Evolutionary conservation across 768 basidiomycete species (phyloP), one percentile per base, ranked within the genome.

Genomic region (Pulveroboletus sp.): DNA sequence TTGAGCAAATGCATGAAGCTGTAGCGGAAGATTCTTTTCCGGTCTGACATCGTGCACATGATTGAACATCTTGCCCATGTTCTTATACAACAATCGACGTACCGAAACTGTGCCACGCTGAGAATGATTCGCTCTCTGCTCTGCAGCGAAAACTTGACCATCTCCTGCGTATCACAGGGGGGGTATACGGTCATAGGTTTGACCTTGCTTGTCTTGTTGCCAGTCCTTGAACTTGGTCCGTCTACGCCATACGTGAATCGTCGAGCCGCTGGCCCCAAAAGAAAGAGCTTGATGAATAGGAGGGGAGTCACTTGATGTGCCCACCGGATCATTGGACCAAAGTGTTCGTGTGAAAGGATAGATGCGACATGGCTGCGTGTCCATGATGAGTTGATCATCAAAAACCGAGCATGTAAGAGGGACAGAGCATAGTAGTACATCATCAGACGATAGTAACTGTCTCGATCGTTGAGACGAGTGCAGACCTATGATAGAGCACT

Each of bases 361-460:
- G 80, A 73, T 57, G 88, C 78, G 54, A 97, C 73, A 60, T 98
- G 96, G 37, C 76, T 77, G 58, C 84, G 82, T 2, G 95, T 98
- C 95, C 96, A 98, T 0, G 89, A 83, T 5, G 93, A 96, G 68
- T 98, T 98, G 58, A 89, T 93, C 90, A 95, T 93, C 39, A 89
- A 57, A 68, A 89, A 89, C 47, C 75, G 78, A 3, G 92, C 83
- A 36, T 76, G 77, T 24, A 80, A 78, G 28, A 99, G 81, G 9
- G 86, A 84, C 4, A 76, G 66, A 1, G 88, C 74, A 66, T 99
- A 98, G 48, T 87, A 77, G 52, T 81, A 80, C 76, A 94, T 92
- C 68, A 90, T 90, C 6, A 93, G 57, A 43, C 83, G 82, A 69
- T 99, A 98, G 67, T 98, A 98, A 9, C 89, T 92, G 58, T 42